Conservation (phyloP, 2,329 filamentous ascomycete species). For the Huntiella moniliformis region DNA sequence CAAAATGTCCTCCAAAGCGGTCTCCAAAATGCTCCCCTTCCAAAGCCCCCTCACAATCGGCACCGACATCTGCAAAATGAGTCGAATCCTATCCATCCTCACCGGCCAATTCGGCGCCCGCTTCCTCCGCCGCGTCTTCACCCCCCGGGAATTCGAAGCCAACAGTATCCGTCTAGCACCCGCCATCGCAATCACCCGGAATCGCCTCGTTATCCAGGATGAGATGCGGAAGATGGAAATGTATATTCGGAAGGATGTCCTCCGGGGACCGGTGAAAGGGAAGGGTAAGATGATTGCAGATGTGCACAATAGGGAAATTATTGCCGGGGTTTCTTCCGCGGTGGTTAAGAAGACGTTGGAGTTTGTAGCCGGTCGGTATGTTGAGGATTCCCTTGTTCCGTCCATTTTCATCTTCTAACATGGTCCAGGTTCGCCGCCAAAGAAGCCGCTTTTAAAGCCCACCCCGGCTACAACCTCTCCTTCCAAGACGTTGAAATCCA, state of each 20-base stretch:
- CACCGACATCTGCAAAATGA: constrained; percentile 58
- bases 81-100: constrained; percentile 44
- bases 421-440: constrained; percentile 46
- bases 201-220: background rate
- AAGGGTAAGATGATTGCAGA: background rate
- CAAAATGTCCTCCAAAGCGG: too few relatives aligned
- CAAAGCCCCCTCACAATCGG: constrained; percentile 51
- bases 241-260: too few relatives aligned
- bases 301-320: too few relatives aligned
- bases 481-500: constrained; percentile 41
- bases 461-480: constrained; percentile 36
- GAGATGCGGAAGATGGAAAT: background rate
- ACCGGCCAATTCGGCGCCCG: constrained; percentile 21
- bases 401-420: background rate
- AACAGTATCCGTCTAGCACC: constrained; percentile 6
- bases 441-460: constrained; percentile 57
- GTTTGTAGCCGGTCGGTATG: constrained; percentile 1
- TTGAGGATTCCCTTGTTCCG: background rate
- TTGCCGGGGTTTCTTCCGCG: background rate
- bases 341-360: background rate
- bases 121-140: constrained; percentile 31
- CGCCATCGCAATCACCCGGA: background rate
- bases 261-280: too few relatives aligned
- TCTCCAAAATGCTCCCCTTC: constrained; percentile 26
- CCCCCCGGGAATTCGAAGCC: constrained; percentile 21